phyloP scores from a whole-genome alignment of 192 early-diverging fungal genomes.

The Thamnidium elegans region DNA sequence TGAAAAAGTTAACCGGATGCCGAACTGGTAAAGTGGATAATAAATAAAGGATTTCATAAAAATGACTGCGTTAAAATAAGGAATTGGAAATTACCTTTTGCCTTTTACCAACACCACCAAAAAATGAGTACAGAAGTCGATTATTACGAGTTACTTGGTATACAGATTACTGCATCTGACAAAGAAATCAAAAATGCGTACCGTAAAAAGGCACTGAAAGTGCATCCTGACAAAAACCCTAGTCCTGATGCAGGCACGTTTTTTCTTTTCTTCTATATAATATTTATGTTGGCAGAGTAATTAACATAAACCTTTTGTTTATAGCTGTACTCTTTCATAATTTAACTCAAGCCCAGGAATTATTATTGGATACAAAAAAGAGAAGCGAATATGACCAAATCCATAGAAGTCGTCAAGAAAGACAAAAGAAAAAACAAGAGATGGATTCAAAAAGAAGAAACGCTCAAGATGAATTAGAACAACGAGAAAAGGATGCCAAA shows the following conservation, averaged over 20 bases:
- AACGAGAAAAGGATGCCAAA: slow-evolving; percentile 44
- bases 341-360: slow-evolving; percentile 42
- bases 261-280: too few relatives aligned
- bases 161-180: slow-evolving; percentile 38
- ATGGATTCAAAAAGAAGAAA: slow-evolving; percentile 45
- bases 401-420: slow-evolving; percentile 37
- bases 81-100: neutral
- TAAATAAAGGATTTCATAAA: too few relatives aligned
- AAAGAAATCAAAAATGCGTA: slow-evolving; percentile 43
- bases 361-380: slow-evolving; percentile 41
- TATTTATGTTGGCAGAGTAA: neutral
- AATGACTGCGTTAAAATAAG: neutral
- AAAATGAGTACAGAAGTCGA: slow-evolving; percentile 35
- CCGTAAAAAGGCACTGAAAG: neutral
- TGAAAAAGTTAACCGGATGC: too few relatives aligned
- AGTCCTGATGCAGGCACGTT: slow-evolving; percentile 56
- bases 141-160: slow-evolving; percentile 46
- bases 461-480: slow-evolving; percentile 47
- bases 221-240: slow-evolving; percentile 78
- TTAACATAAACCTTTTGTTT: slow-evolving; percentile 1
- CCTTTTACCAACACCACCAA: neutral
- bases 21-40: too few relatives aligned
- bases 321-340: slow-evolving; percentile 47
- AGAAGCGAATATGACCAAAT: slow-evolving; percentile 41
- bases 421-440: slow-evolving; percentile 39